These are phyloP conservation scores for Hygrocybe coccinea DNA, from an alignment of 768 basidiomycete species.

Conservation along the genomic window DNA sequence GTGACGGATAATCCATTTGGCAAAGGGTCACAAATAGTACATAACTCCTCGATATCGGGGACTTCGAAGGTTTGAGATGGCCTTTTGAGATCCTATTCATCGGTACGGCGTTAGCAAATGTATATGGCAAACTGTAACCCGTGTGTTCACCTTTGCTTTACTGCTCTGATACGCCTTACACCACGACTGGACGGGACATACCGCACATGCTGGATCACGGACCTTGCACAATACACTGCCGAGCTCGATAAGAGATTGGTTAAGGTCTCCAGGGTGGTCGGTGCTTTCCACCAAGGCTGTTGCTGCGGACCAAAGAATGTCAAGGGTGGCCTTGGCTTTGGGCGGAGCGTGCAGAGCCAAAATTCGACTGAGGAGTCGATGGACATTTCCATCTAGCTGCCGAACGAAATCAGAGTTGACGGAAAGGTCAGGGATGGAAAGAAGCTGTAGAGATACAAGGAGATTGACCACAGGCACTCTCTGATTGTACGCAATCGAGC, in stretches of 20 bases:
- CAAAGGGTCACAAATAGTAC: conserved; percentile 62
- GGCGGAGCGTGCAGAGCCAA: conserved; percentile 78
- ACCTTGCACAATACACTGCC: conserved; percentile 92
- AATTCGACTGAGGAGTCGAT: conserved; percentile 77
- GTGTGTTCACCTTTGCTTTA: conserved; percentile 1
- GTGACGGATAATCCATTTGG: conserved; percentile 44
- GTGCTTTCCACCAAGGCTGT: conserved; percentile 54
- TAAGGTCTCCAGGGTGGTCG: conserved; percentile 73
- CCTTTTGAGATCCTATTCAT: neutral
- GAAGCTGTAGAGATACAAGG: neutral
- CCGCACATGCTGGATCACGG: conserved; percentile 65
- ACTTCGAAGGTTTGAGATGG: conserved; percentile 10
- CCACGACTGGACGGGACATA: conserved; percentile 65
- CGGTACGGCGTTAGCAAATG: neutral
- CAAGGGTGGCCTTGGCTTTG: conserved; percentile 71
- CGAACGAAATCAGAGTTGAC: conserved; percentile 10
- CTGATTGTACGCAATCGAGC: conserved; percentile 85
- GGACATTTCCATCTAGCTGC: conserved; percentile 87
- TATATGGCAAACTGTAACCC: neutral
- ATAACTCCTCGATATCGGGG: conserved; percentile 74
- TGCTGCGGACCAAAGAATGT: conserved; percentile 80
- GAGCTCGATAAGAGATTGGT: conserved; percentile 91
- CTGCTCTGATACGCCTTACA: conserved; percentile 56
- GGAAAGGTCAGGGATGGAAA: conserved; percentile 1
- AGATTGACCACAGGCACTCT: conserved; percentile 74